Evolutionary conservation across 2,329 filamentous ascomycete genomes (phyloP).

Genomic region (Nakataea oryzae): DNA sequence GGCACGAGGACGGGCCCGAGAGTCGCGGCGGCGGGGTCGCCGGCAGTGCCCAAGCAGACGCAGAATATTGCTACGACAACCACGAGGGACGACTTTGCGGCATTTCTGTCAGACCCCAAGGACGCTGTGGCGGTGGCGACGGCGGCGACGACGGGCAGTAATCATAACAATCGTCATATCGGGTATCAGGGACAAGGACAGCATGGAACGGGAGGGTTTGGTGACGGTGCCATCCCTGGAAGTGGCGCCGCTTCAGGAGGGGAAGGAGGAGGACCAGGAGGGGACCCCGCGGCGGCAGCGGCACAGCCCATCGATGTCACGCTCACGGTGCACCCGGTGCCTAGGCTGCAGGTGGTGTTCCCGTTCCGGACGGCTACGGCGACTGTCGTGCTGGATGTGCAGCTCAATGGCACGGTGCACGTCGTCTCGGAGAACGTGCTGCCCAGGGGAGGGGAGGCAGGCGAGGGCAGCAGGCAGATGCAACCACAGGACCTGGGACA

Average conservation of each 20-base stretch:
- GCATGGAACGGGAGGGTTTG: no score
- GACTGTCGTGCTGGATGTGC: conserved; percentile 47
- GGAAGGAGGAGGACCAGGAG: neutral
- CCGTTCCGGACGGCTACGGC: conserved; percentile 36
- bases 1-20: neutral
- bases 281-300: neutral
- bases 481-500: conserved; percentile 31
- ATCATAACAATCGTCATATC: neutral
- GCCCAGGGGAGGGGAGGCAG: conserved; percentile 10
- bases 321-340: conserved; percentile 37
- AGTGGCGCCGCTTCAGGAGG: neutral
- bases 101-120: conserved; percentile 8
- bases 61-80: conserved; percentile 10
- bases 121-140: neutral
- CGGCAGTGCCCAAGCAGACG: neutral
- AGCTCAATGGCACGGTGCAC: conserved; percentile 46
- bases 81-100: conserved; percentile 14
- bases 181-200: neutral
- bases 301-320: conserved; percentile 37
- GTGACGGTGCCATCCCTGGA: neutral
- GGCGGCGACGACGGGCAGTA: neutral
- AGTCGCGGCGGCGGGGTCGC: neutral
- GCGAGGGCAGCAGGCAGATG: conserved; percentile 22
- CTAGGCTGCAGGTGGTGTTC: conserved; percentile 41
- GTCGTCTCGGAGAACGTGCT: conserved; percentile 49